Conservation (phyloP, 2,329 filamentous ascomycete species). For the Colletotrichum sp. region DNA sequence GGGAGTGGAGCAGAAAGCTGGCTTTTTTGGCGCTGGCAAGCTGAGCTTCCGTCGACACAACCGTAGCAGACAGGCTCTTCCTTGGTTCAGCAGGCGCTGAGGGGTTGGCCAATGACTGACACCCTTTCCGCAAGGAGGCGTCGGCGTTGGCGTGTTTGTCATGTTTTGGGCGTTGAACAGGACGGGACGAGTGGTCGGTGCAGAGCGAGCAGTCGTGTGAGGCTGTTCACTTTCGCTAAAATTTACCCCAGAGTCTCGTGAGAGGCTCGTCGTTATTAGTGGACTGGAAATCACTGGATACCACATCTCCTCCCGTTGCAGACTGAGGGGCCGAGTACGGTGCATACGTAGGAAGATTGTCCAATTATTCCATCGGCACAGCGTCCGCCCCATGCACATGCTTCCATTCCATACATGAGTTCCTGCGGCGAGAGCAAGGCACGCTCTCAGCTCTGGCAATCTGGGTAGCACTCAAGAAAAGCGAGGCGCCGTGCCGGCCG, state of each 20-base stretch:
- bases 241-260: background rate
- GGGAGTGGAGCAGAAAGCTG: constrained; percentile 17
- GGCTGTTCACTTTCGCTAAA: background rate
- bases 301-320: background rate
- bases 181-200: background rate
- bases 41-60: background rate
- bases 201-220: background rate
- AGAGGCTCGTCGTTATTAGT: background rate
- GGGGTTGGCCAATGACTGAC: constrained; percentile 4
- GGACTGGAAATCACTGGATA: background rate
- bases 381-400: background rate
- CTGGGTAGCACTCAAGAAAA: background rate
- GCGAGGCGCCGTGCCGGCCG: background rate
- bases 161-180: background rate
- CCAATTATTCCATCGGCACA: background rate
- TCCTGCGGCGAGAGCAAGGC: background rate
- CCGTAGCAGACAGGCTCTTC: constrained; percentile 8
- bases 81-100: constrained; percentile 2
- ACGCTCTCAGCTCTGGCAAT: background rate
- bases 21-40: constrained; percentile 1
- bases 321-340: background rate
- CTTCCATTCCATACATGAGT: background rate
- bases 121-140: background rate
- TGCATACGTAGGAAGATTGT: background rate
- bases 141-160: constrained; percentile 1